Evolutionary conservation across 345 rosid genomes (phyloP).

Genomic region (Populus nigra): DNA sequence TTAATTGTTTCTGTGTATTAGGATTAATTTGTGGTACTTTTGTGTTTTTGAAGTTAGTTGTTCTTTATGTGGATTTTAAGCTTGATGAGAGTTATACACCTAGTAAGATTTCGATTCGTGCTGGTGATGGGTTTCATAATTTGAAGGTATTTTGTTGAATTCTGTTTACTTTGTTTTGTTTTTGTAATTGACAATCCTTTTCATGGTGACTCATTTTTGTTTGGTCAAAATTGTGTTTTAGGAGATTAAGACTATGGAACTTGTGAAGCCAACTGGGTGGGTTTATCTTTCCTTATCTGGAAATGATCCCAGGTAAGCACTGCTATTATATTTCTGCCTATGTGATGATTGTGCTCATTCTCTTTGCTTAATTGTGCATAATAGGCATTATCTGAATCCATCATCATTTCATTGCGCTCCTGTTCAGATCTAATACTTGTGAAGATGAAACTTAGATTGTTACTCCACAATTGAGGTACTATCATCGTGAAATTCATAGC

Average conservation of each 20-base stretch:
- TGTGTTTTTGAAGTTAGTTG: constrained; percentile 53
- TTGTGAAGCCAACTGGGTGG: constrained; percentile 89
- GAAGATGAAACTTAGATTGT: background rate
- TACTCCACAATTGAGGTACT: background rate
- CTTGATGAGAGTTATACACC: constrained; percentile 95
- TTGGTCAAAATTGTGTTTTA: constrained; percentile 15
- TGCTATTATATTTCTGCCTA: background rate
- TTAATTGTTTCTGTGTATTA: background rate
- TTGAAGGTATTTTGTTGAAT: constrained; percentile 53
- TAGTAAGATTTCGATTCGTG: constrained; percentile 76
- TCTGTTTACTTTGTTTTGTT: background rate
- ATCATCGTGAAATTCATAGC: background rate
- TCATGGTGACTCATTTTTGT: background rate
- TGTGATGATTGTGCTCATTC: background rate
- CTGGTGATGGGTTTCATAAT: constrained; percentile 93
- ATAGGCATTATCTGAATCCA: background rate
- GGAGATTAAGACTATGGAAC: constrained; percentile 88
- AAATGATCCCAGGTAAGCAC: constrained; percentile 67
- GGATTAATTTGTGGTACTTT: background rate
- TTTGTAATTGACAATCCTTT: too few relatives aligned
- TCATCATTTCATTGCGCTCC: background rate
- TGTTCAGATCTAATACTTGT: background rate
- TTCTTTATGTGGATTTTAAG: constrained; percentile 80
- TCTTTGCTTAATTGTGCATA: background rate
- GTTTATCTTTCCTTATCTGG: constrained; percentile 70